phyloP scores from a whole-genome alignment of 2,329 filamentous ascomycete species.

The Pestalotiopsis sp. region DNA sequence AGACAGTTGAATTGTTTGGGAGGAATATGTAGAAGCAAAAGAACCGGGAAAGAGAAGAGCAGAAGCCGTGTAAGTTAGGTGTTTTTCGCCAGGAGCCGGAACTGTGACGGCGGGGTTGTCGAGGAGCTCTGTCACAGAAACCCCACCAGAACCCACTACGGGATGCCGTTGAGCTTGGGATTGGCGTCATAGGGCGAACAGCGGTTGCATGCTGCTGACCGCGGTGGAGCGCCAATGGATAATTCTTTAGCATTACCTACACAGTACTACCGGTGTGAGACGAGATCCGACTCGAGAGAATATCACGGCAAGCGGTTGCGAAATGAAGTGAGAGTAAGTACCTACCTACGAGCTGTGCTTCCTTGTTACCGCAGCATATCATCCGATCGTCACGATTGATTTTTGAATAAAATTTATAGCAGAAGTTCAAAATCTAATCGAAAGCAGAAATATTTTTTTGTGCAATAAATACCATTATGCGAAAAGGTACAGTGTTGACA shows the following conservation, averaged over 20 bases:
- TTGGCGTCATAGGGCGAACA: slow-evolving; percentile 1
- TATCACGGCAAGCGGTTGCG: no score
- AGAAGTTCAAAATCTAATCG: no score
- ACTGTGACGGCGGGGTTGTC: slow-evolving; percentile 3
- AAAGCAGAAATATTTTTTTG: no score
- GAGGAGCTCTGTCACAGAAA: slow-evolving; percentile 7
- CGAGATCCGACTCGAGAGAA: background rate
- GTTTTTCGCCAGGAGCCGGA: slow-evolving; percentile 11
- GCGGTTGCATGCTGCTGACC: background rate
- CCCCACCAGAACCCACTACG: slow-evolving; percentile 7
- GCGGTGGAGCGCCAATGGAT: background rate
- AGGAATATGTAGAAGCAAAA: background rate
- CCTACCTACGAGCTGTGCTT: no score
- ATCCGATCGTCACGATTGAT: no score
- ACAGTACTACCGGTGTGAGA: background rate
- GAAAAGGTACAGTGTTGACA: no score
- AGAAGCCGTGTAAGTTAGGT: background rate
- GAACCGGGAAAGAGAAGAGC: background rate
- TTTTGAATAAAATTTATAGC: no score
- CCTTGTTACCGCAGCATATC: no score
- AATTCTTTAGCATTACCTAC: background rate
- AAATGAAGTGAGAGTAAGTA: no score
- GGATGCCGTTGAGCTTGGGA: background rate
- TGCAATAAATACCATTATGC: no score
- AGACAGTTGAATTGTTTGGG: background rate